Evolutionary conservation across 495 filamentous ascomycete species (phyloP).

Genomic region (Recurvomyces mirabilis): DNA sequence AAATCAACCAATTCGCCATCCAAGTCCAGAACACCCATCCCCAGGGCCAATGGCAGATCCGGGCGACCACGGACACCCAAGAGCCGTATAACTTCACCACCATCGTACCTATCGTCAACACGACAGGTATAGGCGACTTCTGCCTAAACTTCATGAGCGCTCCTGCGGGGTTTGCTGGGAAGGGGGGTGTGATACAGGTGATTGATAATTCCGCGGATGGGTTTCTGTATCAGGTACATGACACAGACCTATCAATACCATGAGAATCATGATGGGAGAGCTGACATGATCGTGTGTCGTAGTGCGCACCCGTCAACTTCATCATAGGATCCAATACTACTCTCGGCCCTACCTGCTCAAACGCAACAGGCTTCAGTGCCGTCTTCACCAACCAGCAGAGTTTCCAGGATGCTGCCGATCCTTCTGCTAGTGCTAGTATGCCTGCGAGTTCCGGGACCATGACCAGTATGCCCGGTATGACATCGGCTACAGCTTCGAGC

Average conservation of each 20-base stretch:
- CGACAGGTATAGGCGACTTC: constrained; percentile 6
- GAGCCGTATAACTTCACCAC: constrained; percentile 10
- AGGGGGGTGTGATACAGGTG: constrained; percentile 12
- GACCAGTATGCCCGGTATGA: not conserved
- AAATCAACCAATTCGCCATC: constrained; percentile 11
- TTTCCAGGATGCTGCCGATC: not conserved
- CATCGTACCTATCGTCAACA: constrained; percentile 7
- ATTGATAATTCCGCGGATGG: constrained; percentile 10
- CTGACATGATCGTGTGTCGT: not conserved
- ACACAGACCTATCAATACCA: too few species aligned
- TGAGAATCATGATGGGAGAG: not conserved
- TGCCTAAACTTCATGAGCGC: constrained; percentile 6
- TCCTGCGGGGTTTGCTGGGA: constrained; percentile 6
- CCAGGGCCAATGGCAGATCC: constrained; percentile 2
- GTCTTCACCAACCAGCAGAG: not conserved
- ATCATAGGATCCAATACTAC: constrained; percentile 9
- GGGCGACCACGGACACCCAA: constrained; percentile 6
- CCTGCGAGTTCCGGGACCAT: not conserved
- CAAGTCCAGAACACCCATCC: constrained; percentile 3
- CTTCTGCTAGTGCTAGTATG: too few species aligned
- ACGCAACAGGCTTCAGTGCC: constrained; percentile 11
- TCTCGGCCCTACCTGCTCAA: constrained; percentile 8
- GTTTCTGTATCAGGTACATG: constrained; percentile 14
- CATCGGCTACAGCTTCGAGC: not conserved
- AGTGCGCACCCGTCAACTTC: constrained; percentile 18